Base-by-base conservation (phyloP, 768 basidiomycete genomes). In the Xerocomellus intermedius region DNA sequence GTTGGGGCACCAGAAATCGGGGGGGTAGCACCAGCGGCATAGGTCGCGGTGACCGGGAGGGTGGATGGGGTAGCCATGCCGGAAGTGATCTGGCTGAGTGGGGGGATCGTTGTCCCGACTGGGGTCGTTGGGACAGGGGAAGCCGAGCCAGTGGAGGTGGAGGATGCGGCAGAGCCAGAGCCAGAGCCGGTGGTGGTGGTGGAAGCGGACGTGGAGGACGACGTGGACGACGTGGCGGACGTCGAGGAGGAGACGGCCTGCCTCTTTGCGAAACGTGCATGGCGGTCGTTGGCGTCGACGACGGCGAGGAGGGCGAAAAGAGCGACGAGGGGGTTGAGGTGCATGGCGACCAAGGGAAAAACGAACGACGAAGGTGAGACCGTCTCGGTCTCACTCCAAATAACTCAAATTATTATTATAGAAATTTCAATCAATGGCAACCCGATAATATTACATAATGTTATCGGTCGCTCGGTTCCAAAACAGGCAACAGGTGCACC, bases 1-100 rank as follows among this genome's bases (percentile, higher is more conserved):
- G 72, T 55, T 2, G 88, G 87, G 1, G 82, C 92, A 55, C 87
- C 86, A 32, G 81, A 63, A 39, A 87, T 73, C 2, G 87, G 82
- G 3, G 86, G 80, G 1, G 76, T 75, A 28, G 84, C 81, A 2
- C 90, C 90, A 39, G 84, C 69, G 0, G 79, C 35, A 61, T 73
- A 87, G 0, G 84, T 84, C 3, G 80, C 67, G 4, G 82, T 74
- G 17, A 82, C 72, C 1, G 81, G 65, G 2, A 79, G 74, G 0
- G 81, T 77, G 3, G 80, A 57, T 7, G 76, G 75, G 7, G 80
- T 72, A 5, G 86, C 71, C 84, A 87, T 87, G 50, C 86, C 87
- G 35, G 78, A 80, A 2, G 78, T 82, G 46, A 91, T 82, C 48
- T 71, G 73, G 22, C 73, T 78, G 43, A 90, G 71, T 6, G 86